Evolutionary conservation across 306 rosid genomes (phyloP).

Genomic region (Dicorynia guianensis): DNA sequence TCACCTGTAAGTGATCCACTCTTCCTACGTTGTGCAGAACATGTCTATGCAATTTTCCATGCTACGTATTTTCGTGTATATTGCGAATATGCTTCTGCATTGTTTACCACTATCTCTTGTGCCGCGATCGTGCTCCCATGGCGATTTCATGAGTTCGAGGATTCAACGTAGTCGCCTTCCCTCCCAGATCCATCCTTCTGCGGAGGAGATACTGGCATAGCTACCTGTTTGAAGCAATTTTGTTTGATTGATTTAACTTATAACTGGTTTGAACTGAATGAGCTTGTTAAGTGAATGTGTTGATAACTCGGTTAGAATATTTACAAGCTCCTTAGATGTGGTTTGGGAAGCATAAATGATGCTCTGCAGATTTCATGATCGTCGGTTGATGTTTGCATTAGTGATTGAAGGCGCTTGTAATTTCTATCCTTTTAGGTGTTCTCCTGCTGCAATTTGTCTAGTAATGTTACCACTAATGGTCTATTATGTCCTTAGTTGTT

Average conservation of each 20-base stretch:
- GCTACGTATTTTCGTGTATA: not conserved
- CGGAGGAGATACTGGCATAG: not conserved
- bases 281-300: not conserved
- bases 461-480: not conserved
- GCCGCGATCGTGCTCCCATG: not conserved
- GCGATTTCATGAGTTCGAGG: not conserved
- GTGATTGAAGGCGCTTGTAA: not conserved
- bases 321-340: not conserved
- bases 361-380: not conserved
- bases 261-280: not conserved
- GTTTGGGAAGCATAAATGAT: not conserved
- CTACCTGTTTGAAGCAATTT: not conserved
- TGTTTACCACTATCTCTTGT: not conserved
- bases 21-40: constrained; percentile 8
- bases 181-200: constrained; percentile 44
- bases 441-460: not conserved
- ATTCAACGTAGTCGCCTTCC: constrained; percentile 22
- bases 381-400: too few relatives aligned
- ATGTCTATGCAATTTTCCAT: not conserved
- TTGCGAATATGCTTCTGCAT: constrained; percentile 9
- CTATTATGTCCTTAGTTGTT: not conserved
- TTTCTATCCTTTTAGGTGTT: not conserved
- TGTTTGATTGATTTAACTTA: not conserved
- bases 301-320: not conserved
- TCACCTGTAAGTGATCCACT: constrained; percentile 45